Conservation (phyloP, 768 basidiomycete genomes). For the Tylopilus subfusipes region DNA sequence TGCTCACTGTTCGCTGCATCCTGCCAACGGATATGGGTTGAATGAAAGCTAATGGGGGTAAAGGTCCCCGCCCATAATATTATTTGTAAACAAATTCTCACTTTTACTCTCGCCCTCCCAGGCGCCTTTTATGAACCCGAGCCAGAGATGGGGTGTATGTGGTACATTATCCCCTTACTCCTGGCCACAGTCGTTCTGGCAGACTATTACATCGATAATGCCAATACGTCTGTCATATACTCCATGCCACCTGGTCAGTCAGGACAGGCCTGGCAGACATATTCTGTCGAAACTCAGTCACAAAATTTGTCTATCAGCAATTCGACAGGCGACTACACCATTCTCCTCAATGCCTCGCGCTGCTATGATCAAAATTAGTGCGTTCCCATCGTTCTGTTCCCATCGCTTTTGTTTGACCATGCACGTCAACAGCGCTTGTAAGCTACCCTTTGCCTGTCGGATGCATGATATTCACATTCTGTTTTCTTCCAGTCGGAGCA, state of each 20-base stretch:
- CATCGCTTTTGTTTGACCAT: not conserved
- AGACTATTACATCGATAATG: conserved; percentile 25
- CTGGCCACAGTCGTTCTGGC: conserved; percentile 16
- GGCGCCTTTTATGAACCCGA: not conserved
- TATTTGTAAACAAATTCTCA: not conserved
- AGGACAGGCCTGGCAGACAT: conserved; percentile 14
- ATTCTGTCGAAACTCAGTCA: not conserved
- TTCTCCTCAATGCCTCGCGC: conserved; percentile 15
- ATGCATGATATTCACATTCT: not conserved
- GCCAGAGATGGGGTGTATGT: conserved; percentile 3
- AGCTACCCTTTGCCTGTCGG: not conserved
- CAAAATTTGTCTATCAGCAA: conserved; percentile 11
- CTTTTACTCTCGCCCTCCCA: not conserved
- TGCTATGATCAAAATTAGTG: conserved; percentile 28
- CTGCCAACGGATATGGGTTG: too few species aligned
- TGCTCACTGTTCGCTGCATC: too few species aligned
- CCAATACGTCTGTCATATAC: conserved; percentile 19
- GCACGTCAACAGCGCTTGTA: conserved; percentile 14
- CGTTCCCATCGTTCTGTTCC: not conserved
- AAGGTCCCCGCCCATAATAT: too few species aligned
- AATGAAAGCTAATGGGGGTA: too few species aligned
- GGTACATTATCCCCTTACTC: conserved; percentile 7
- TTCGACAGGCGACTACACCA: conserved; percentile 17
- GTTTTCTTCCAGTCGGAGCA: conserved; percentile 11
- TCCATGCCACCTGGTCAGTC: conserved; percentile 14